These are phyloP conservation scores for Heterobasidion occidentale DNA, from an alignment of 1,284 basidiomycete genomes.

Conservation along the genomic window DNA sequence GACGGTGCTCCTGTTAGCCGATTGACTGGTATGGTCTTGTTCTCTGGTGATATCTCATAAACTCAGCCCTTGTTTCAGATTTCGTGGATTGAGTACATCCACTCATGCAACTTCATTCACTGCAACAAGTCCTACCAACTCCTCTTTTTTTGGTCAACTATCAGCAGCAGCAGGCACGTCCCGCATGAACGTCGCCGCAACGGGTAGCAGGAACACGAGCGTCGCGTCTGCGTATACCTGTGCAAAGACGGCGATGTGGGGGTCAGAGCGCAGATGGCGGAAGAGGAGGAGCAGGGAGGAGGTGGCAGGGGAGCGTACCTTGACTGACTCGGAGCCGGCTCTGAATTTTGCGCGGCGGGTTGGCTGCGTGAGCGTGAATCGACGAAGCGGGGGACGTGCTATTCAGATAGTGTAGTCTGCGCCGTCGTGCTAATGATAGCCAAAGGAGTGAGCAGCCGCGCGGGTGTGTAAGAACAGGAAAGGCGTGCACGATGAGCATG, in stretches of 20 bases:
- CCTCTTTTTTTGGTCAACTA: background rate
- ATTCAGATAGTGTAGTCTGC: slow-evolving; percentile 98
- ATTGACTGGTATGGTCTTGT: slow-evolving; percentile 74
- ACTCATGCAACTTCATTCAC: slow-evolving; percentile 99
- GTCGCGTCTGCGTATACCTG: slow-evolving; percentile 58
- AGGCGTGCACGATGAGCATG: slow-evolving; percentile 82
- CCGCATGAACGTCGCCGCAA: slow-evolving; percentile 62
- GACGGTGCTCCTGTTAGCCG: slow-evolving; percentile 94
- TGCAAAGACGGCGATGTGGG: too few relatives aligned
- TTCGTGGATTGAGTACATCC: slow-evolving; percentile 98
- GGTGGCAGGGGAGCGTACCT: slow-evolving; percentile 40
- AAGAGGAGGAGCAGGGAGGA: background rate
- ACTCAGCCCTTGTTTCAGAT: slow-evolving; percentile 47
- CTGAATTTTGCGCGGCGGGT: slow-evolving; percentile 68
- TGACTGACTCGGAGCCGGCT: slow-evolving; percentile 84
- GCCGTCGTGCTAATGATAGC: slow-evolving; percentile 75
- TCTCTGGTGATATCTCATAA: slow-evolving; percentile 9
- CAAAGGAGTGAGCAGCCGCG: background rate
- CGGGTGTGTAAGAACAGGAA: background rate
- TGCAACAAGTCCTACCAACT: slow-evolving; percentile 46
- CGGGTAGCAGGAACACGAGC: slow-evolving; percentile 66
- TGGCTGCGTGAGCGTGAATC: slow-evolving; percentile 2
- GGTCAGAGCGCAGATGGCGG: background rate
- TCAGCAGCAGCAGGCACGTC: background rate
- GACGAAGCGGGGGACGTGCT: slow-evolving; percentile 32